Evolutionary conservation across 2,329 filamentous ascomycete genomes (phyloP), one percentile per base, ranked within the genome.

Genomic region (Trichoderma citrinoviride): DNA sequence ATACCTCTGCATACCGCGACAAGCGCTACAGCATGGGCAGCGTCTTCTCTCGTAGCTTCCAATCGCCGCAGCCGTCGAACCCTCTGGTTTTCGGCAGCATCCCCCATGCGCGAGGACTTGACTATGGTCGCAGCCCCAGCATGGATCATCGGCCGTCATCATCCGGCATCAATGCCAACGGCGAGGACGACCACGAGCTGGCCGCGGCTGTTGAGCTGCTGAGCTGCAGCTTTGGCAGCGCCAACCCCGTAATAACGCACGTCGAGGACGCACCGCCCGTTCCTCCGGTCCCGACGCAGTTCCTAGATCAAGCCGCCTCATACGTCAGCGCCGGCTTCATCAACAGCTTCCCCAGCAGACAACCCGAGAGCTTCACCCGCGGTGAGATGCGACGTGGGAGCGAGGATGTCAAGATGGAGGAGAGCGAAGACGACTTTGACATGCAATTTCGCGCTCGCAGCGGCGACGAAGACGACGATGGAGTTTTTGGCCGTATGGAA

Each of bases 401-500:
- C 62, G 77, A 81, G 65, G 89, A 90, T 71, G 85, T 90, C 64
- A 88, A 87, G 77, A 90, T 88, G 83, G 86, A 88, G 69, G 86
- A 87, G 57, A 85, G 85, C 70, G 88, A 92, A 62, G 87, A 89
- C 70, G 87, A 90, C 67, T 85, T 88, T 65, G 87, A 87, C 72
- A 79, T 80, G 70, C 82, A 80, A 63, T 85, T 82, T 56, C 84
- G 86, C 63, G 85, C 85, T 57, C 85, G 90, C 67, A 90, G 88
- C 76, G 91, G 88, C 76, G 91, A 96, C 71, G 93, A 97, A 71
- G 93, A 96, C 68, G 94, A 98, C 70, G 93, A 97, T 70, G 93
- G 93, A 74, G 90, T 98, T 72, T 99, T 99, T 81, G 93, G 93
- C 65, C 87, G 87, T 70, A 98, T 98, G 94, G 95, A 99, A 79